phyloP scores from a whole-genome alignment of 2,329 filamentous ascomycete species.

The Leptographium lundbergii region DNA sequence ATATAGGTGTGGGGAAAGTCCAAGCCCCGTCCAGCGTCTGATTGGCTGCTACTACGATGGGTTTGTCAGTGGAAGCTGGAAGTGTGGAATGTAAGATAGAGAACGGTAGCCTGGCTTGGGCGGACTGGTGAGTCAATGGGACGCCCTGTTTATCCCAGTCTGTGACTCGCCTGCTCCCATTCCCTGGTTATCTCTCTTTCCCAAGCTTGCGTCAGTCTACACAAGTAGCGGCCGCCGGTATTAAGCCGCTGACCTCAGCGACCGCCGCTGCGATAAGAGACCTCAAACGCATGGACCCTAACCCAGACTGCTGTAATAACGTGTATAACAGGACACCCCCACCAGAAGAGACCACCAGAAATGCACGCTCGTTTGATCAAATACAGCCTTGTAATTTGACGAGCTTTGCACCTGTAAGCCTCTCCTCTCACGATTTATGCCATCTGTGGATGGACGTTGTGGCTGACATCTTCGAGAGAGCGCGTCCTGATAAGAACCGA shows the following conservation, averaged over 20 bases:
- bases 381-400: no score
- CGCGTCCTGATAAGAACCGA: not conserved
- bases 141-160: not conserved
- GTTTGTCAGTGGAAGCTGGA: not conserved
- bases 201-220: not conserved
- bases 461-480: no score
- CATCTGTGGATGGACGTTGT: no score
- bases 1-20: not conserved
- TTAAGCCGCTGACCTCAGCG: not conserved
- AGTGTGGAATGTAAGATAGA: not conserved
- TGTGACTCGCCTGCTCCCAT: not conserved
- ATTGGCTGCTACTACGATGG: not conserved
- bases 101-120: not conserved
- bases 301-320: not conserved
- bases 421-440: no score
- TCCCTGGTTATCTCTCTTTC: not conserved
- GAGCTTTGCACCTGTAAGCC: no score
- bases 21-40: not conserved
- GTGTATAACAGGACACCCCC: not conserved
- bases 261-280: not conserved
- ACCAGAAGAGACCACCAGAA: no score
- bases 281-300: not conserved
- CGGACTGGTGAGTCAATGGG: not conserved
- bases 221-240: not conserved
- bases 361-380: no score